Evolutionary conservation across 805 yeast species (phyloP), one percentile per base, ranked within the genome.

Genomic region (Metschnikowia dekortorum): DNA sequence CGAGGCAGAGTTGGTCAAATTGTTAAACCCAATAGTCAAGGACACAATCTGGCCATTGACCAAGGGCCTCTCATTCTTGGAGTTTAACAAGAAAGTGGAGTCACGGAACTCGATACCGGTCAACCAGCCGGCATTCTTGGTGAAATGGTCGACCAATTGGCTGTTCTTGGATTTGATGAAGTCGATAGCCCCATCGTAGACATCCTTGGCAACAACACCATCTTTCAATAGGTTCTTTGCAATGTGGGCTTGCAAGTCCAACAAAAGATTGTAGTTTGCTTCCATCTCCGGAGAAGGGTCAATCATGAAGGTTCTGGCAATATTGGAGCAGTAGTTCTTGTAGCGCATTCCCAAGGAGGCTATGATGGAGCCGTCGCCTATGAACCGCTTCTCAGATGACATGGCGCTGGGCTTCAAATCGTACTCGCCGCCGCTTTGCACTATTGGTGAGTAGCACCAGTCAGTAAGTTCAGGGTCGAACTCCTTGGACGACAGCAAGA

Each of bases 371-470:
- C 96, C 92, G 41, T 72, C 72, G 8, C 88, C 85, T 44, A 79
- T 78, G 46, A 86, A 72, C 56, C 79, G 80, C 41, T 81, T 80
- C 52, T 81, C 78, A 47, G 81, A 80, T 1, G 96, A 85, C 50
- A 83, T 81, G 1, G 96, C 96, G 50, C 92, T 83, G 39, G 95
- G 91, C 60, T 79, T 84, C 62, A 91, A 74, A 66, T 90, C 96
- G 62, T 83, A 91, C 49, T 83, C 82, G 34, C 89, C 89, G 48
- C 96, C 96, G 58, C 95, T 85, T 70, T 89, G 96, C 47, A 90
- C 79, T 47, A 90, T 87, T 30, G 98, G 97, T 49, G 90, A 82
- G 67, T 88, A 89, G 57, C 96, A 87, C 97, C 97, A 92, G 65
- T 92, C 98, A 18, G 92, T 70, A 55, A 82, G 80, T 53, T 81